Evolutionary conservation across 1,284 basidiomycete genomes (phyloP).

Genomic region (Irpex sp.): DNA sequence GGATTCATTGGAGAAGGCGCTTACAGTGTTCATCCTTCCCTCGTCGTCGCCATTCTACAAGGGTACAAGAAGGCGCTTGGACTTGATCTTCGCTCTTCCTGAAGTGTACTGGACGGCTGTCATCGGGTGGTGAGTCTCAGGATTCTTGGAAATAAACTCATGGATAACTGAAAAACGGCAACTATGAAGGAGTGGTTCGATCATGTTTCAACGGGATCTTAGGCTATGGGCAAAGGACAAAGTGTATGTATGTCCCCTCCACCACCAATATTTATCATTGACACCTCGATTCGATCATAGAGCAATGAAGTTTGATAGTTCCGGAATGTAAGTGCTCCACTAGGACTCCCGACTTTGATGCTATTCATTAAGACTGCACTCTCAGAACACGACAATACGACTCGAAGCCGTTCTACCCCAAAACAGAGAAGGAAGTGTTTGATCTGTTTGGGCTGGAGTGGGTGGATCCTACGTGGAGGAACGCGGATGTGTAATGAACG

Average conservation of each 20-base stretch:
- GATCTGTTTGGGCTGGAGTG: slow-evolving; percentile 61
- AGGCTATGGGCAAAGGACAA: slow-evolving; percentile 64
- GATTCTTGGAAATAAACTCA: neutral
- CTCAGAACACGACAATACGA: slow-evolving; percentile 57
- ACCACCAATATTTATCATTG: neutral
- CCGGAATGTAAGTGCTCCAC: slow-evolving; percentile 53
- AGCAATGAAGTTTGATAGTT: slow-evolving; percentile 77
- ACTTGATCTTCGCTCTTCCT: slow-evolving; percentile 67
- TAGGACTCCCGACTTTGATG: neutral
- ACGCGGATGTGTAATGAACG: slow-evolving; percentile 48
- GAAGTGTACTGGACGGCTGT: slow-evolving; percentile 74
- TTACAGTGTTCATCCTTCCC: slow-evolving; percentile 64
- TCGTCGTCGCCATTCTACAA: slow-evolving; percentile 21
- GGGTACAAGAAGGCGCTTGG: slow-evolving; percentile 54
- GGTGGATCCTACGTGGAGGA: slow-evolving; percentile 63
- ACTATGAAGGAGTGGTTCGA: slow-evolving; percentile 64
- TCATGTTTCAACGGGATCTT: slow-evolving; percentile 77
- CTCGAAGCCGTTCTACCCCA: slow-evolving; percentile 50
- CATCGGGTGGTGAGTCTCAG: slow-evolving; percentile 59
- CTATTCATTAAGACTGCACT: no score
- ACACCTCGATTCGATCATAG: slow-evolving; percentile 34
- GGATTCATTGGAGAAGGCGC: slow-evolving; percentile 67
- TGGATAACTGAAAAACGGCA: neutral
- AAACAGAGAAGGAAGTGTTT: slow-evolving; percentile 66
- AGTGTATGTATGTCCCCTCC: slow-evolving; percentile 29